Conservation (phyloP, 495 filamentous ascomycete species). For the Aspergillus steynii region DNA sequence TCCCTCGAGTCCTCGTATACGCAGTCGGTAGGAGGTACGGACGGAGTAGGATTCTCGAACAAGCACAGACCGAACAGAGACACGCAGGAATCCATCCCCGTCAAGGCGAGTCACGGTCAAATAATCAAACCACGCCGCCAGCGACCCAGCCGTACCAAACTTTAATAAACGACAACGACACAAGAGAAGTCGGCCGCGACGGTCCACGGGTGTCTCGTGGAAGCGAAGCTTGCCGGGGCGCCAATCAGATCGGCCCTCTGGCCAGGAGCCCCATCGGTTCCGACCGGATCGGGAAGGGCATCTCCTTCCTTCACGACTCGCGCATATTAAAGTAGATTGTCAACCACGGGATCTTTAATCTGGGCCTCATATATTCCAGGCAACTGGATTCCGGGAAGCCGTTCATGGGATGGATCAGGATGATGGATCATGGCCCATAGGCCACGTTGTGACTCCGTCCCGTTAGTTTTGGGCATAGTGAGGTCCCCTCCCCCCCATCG, state of each 20-base stretch:
- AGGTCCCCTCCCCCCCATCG: too few species aligned
- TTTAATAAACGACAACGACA: constrained; percentile 24
- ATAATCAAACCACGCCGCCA: not conserved
- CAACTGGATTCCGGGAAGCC: not conserved
- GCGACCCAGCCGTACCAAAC: constrained; percentile 18
- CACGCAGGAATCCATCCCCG: not conserved
- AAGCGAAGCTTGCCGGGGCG: not conserved
- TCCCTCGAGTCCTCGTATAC: not conserved
- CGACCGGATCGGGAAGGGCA: not conserved
- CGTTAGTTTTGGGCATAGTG: too few species aligned
- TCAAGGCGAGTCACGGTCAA: not conserved
- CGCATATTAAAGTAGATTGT: constrained; percentile 17
- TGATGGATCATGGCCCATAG: not conserved
- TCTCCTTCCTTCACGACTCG: constrained; percentile 13
- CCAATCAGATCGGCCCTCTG: too few species aligned
- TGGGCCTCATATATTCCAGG: not conserved
- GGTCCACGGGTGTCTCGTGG: not conserved
- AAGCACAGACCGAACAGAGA: not conserved
- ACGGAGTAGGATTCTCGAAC: not conserved
- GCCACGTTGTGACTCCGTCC: not conserved
- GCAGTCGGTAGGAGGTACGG: too few species aligned
- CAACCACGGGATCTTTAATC: constrained; percentile 13
- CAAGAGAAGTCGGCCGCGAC: not conserved
- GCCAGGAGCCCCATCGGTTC: constrained; percentile 2
- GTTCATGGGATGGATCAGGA: not conserved